Evolutionary conservation across 345 rosid genomes (phyloP).

Genomic region (Sisymbrium altissimum): DNA sequence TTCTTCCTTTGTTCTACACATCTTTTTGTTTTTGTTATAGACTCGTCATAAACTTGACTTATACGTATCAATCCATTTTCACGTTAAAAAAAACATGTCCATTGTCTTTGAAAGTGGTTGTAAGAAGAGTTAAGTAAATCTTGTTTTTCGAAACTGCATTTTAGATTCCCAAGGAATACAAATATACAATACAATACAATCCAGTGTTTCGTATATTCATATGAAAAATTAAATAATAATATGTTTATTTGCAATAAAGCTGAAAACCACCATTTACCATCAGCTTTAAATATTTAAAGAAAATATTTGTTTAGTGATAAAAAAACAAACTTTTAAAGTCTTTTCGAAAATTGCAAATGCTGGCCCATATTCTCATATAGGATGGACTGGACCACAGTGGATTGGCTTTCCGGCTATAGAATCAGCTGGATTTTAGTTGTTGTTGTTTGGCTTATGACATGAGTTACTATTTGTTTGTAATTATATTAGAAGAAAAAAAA

Average conservation of each 20-base stretch:
- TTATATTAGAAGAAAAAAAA: background rate
- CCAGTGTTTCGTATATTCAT: background rate
- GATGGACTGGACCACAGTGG: slow-evolving; percentile 22
- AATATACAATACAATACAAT: background rate
- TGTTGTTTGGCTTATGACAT: background rate
- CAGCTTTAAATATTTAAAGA: background rate
- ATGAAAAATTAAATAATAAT: background rate
- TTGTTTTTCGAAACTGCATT: background rate
- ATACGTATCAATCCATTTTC: background rate
- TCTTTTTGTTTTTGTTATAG: background rate
- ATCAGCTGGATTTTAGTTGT: slow-evolving; percentile 1
- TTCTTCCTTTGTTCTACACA: background rate
- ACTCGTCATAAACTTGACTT: background rate
- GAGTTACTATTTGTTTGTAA: background rate
- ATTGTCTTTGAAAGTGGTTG: background rate
- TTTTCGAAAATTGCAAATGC: background rate
- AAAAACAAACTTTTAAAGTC: background rate
- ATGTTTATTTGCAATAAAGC: background rate
- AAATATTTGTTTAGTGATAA: background rate
- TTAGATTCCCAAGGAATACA: background rate
- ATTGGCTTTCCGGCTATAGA: slow-evolving; percentile 13
- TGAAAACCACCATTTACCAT: background rate
- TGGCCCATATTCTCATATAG: background rate
- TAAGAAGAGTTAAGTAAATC: background rate
- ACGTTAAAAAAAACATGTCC: background rate